Conservation (phyloP, 2,329 filamentous ascomycete species). For the Fulvia fulva region DNA sequence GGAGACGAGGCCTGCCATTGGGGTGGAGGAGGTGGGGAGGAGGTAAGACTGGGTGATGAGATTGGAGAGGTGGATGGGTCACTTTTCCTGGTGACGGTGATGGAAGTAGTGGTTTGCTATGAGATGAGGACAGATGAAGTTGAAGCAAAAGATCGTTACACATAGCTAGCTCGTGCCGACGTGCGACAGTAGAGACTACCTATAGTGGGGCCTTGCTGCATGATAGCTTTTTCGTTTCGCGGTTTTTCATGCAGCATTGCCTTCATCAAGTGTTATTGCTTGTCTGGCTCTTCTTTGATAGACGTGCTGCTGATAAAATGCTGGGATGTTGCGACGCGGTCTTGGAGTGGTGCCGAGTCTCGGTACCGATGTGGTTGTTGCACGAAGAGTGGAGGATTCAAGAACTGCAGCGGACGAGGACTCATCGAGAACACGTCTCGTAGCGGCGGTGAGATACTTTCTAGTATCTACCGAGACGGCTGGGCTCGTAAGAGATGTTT, state of each 20-base stretch:
- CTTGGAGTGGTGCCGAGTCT: not conserved
- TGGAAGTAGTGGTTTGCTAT: too few relatives aligned
- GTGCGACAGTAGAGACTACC: too few relatives aligned
- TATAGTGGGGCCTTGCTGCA: not conserved
- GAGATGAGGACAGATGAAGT: not conserved
- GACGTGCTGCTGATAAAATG: not conserved
- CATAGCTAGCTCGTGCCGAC: not conserved
- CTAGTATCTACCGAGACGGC: not conserved
- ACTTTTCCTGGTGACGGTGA: too few relatives aligned
- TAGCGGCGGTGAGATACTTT: too few relatives aligned
- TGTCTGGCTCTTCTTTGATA: not conserved
- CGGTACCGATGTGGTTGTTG: not conserved
- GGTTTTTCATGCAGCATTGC: too few relatives aligned
- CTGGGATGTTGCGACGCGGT: not conserved
- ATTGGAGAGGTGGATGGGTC: not conserved
- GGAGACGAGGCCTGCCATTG: conserved; percentile 25
- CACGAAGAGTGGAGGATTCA: not conserved
- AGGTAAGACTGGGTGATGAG: not conserved
- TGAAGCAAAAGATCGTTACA: not conserved
- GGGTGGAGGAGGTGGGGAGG: not conserved
- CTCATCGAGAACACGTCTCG: too few relatives aligned
- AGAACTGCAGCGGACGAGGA: too few relatives aligned
- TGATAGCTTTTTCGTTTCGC: too few relatives aligned
- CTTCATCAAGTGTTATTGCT: not conserved
- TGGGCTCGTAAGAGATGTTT: not conserved